phyloP scores from a whole-genome alignment of 2,329 filamentous ascomycete genomes.

The Pseudogymnoascus sp. region DNA sequence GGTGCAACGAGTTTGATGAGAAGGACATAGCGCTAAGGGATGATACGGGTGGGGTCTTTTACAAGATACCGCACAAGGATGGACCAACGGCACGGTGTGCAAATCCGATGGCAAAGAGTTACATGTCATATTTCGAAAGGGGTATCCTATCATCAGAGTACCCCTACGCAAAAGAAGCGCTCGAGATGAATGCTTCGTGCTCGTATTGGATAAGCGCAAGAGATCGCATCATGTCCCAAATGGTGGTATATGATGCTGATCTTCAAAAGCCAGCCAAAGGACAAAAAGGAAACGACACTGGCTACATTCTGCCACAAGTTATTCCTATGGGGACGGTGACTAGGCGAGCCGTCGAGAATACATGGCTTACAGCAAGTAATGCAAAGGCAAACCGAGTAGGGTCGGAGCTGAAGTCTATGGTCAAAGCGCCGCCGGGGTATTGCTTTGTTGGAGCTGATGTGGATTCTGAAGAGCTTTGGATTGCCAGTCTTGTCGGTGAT shows the following conservation, averaged over 20 bases:
- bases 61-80: conserved; percentile 95
- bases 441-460: conserved; percentile 95
- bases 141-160: conserved; percentile 83
- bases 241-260: conserved; percentile 81
- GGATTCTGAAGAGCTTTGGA: conserved; percentile 96
- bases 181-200: conserved; percentile 98
- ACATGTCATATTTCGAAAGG: conserved; percentile 83
- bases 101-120: conserved; percentile 86
- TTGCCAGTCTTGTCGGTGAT: conserved; percentile 89
- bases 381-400: conserved; percentile 94
- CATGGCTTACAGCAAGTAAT: conserved; percentile 96
- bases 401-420: conserved; percentile 95
- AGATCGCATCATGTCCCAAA: conserved; percentile 87
- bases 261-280: conserved; percentile 24
- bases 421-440: conserved; percentile 83
- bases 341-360: conserved; percentile 88
- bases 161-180: conserved; percentile 81
- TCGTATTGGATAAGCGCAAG: conserved; percentile 98
- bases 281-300: conserved; percentile 34
- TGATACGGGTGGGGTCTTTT: conserved; percentile 63
- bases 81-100: conserved; percentile 77
- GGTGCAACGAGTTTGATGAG: conserved; percentile 72
- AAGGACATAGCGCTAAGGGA: conserved; percentile 57
- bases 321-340: conserved; percentile 99
- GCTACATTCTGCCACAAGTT: conserved; percentile 88